These are phyloP conservation scores for Suillus occidentalis DNA, from an alignment of 768 basidiomycete genomes.

Conservation along the genomic window DNA sequence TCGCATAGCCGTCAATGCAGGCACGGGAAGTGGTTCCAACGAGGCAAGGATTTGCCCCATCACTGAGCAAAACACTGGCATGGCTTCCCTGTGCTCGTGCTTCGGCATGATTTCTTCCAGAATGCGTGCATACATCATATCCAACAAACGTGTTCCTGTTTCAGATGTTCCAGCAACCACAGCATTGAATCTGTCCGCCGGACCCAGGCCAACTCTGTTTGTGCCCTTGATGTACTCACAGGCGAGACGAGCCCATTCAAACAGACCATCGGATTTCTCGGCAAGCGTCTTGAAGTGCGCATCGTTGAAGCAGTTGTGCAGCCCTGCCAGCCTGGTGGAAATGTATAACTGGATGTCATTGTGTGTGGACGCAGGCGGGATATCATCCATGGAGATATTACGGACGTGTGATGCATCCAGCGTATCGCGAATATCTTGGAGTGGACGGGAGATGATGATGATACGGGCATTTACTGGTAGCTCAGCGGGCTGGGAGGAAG, in stretches of 20 bases:
- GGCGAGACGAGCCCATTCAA: slow-evolving; percentile 12
- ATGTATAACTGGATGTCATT: slow-evolving; percentile 8
- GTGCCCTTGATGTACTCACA: slow-evolving; percentile 12
- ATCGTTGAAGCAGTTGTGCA: neutral
- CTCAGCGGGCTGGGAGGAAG: neutral
- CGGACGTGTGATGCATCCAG: slow-evolving; percentile 7
- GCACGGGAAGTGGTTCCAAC: slow-evolving; percentile 6
- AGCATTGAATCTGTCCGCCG: neutral
- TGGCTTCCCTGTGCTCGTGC: neutral
- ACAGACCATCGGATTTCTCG: slow-evolving; percentile 8
- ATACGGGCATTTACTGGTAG: slow-evolving; percentile 14
- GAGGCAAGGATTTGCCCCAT: slow-evolving; percentile 4
- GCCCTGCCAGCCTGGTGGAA: neutral
- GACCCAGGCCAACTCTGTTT: neutral
- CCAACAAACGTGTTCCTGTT: slow-evolving; percentile 4
- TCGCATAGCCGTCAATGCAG: neutral
- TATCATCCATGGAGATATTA: neutral
- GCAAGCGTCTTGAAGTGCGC: neutral
- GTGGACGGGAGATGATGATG: slow-evolving; percentile 16
- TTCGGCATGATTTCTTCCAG: neutral
- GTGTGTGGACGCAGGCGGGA: slow-evolving; percentile 2
- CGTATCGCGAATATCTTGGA: slow-evolving; percentile 4
- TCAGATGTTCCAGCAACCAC: neutral
- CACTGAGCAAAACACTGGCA: neutral
- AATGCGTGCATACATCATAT: slow-evolving; percentile 2